Conservation (phyloP, 495 filamentous ascomycete species). For the Polyplosphaeria fusca region DNA sequence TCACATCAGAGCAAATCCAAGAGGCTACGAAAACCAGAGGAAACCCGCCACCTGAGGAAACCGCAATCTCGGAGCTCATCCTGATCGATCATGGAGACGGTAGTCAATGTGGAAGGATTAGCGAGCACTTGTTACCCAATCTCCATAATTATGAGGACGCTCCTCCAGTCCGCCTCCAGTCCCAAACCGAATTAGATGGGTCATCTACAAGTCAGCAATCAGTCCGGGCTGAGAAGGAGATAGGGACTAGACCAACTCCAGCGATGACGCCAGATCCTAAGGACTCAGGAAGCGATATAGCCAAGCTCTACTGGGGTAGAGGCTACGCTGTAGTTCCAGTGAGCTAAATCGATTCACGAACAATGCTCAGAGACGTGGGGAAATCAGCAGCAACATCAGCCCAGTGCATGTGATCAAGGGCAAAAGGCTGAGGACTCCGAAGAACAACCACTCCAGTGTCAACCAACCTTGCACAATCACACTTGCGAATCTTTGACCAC, state of each 20-base stretch:
- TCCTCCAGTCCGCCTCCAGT: not conserved
- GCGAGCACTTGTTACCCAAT: not conserved
- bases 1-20: not conserved
- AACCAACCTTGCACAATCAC: too few relatives aligned
- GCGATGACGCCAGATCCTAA: not conserved
- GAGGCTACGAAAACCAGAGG: not conserved
- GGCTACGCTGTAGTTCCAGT: slow-evolving; percentile 1
- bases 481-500: too few relatives aligned
- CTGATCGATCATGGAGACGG: not conserved
- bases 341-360: not conserved
- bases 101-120: not conserved
- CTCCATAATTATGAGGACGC: not conserved
- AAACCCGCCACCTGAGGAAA: not conserved
- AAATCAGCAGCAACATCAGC: not conserved
- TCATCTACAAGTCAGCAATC: slow-evolving; percentile 5
- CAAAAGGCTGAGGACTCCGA: not conserved
- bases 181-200: not conserved
- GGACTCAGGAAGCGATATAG: not conserved
- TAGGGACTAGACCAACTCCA: not conserved
- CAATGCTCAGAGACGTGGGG: slow-evolving; percentile 1
- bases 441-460: too few relatives aligned
- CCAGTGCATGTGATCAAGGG: not conserved
- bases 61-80: not conserved
- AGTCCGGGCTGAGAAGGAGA: not conserved
- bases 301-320: slow-evolving; percentile 6